Base-by-base conservation (phyloP, 2,329 filamentous ascomycete genomes). In the Alternaria alternata region DNA sequence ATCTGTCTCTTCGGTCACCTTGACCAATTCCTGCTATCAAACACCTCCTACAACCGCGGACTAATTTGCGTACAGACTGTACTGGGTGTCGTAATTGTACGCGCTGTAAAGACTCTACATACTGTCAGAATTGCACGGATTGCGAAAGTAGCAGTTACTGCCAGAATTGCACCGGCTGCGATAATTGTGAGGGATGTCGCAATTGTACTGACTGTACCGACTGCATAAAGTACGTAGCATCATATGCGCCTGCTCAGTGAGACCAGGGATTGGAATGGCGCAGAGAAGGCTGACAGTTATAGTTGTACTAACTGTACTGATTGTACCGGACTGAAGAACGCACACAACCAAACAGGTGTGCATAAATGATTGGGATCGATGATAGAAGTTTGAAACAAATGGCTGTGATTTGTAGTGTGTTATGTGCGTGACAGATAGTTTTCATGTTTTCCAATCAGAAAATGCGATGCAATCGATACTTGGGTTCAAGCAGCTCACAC, bases 281-380 rank as follows among this genome's bases (percentile, higher is more conserved):
- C 16, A 46, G 42, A 18, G 5, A 20, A 47, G 14, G 9, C 58
- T 61, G n/a, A 61, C 48, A 8, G 11, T 34, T 11, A 18, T 42
- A 62, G 57, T 43, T 62, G 60, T 43, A 26, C 34, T 9, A 63
- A 61, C 22, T 63, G 61, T 32, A 53, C 53, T 7, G 46, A 60
- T 39, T 63, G 61, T 20, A 49, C 34, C 30, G 61, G 61, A 16
- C 22, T 63, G 20, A 61, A 49, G 43, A 47, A 59, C 20, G 52
- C 42, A 16, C 47, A 54, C 4, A 57, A 63, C 11, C 28, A 63
- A 51, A 61, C 30, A 6, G 53, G 51, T 20, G 53, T 63, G 9
- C 61, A 63, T 30, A 48, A 57, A 32, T 52, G 28, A 46, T 26
- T 43, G 16, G 12, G 22, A 42, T 30, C 14, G 18, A 32, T 51